Base-by-base conservation (phyloP, 2,329 filamentous ascomycete species). In the Paraphoma chrysanthemicola region DNA sequence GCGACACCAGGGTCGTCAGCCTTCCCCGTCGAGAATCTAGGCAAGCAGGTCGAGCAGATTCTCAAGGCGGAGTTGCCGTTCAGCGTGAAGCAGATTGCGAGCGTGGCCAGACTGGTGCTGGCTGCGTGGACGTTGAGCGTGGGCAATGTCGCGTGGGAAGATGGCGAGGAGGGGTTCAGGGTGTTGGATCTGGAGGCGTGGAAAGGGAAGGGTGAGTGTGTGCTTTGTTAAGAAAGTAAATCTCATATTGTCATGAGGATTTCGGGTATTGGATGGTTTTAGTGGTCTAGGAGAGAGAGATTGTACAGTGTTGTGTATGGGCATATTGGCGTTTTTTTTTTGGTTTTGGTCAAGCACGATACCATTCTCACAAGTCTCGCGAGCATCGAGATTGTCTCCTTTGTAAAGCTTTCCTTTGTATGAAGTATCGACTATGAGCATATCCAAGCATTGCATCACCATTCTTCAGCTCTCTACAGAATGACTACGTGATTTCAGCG, bases 81-180 rank as follows among this genome's bases (percentile, higher is more conserved):
- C 9, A 57, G 62, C 42, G 49, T 76, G 1, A 51, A 63, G 8
- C 66, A 39, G 0, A 51, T 75, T 9, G 69, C 68, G 0, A 51
- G 46, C 36, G 66, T 75, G 0, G 69, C 70, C 11, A 44, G 70
- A 7, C 49, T 74, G 52, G 63, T 75, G 17, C 14, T 75, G 44
- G 72, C 71, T 6, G 73, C 71, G 1, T 76, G 73, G 73, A 71
- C 70, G 30, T 29, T 66, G 36, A 70, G 69, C 39, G 72, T 74
- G 23, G 60, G 57, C 23, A 29, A 1, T 1, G 69, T 72, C 1
- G 70, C 63, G 2, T 72, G 69, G 68, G 68, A 61, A 39, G 58
- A 63, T 12, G 56, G 58, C 0, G 60, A 69, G 42, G 39, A 38
- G 1, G 69, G 64, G 1, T 68, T 66, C 38, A 56, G 55, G 18